Base-by-base conservation (phyloP, 352 stramenopile species). In the Phytopythium mirpurense region DNA sequence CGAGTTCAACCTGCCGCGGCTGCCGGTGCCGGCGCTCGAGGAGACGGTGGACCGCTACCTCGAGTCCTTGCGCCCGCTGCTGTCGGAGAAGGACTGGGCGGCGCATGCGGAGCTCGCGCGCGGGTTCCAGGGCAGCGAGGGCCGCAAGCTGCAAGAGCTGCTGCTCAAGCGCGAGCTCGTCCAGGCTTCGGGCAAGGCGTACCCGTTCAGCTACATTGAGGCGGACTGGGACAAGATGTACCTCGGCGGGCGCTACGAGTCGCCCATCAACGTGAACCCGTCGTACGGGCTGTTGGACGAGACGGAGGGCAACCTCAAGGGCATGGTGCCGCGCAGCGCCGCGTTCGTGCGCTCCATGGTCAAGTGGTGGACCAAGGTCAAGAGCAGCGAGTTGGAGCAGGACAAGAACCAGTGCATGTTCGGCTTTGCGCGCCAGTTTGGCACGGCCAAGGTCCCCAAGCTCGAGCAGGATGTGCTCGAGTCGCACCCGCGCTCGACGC, bases 131-230 rank as follows among this genome's bases (percentile, higher is more conserved):
- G 43, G 43, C 10, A 59, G 34, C 1, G 77, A 88, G 40, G 79
- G 79, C 0, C 79, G 79, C 34, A 48, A 74, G 51, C 57, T 90
- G 23, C 79, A 90, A 60, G 75, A 88, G 18, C 19, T 67, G 10
- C 50, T 90, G 47, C 68, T 90, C 40, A 85, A 86, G 56, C 74
- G 78, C 51, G 77, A 94, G 59, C 74, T 93, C 24, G 60, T 74
- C 27, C 79, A 94, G 42, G 69, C 72, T 32, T 85, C 84, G 72
- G 83, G 82, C 55, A 84, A 84, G 44, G 74, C 75, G 49, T 97
- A 96, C 61, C 89, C 90, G 19, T 95, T 90, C 78, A 96, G 83
- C 69, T 97, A 97, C 83, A 96, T 97, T 51, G 90, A 97, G 59
- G 62, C 75, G 31, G 87, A 94, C 67, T 97, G 89, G 89, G 85